Percentiles rank a stretch among this genome's conserved stretches.
phyloP scores from a whole-genome alignment of 805 yeast species.

The Candida gorgasii region DNA sequence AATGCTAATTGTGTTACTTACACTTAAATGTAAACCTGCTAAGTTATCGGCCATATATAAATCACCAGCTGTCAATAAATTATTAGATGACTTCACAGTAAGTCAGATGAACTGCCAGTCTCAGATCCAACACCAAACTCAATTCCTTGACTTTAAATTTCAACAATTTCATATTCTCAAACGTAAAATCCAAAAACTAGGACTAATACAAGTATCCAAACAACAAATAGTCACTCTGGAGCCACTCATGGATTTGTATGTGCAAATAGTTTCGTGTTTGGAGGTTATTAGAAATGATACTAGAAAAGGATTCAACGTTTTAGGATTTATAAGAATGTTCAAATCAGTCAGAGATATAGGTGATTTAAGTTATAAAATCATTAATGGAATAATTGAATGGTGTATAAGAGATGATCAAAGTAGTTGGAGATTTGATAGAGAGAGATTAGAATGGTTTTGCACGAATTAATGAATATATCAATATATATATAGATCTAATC shows the following conservation, averaged over 20 bases:
- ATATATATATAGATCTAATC: too few species aligned
- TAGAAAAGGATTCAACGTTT: conserved; percentile 11
- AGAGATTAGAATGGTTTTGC: conserved; percentile 20
- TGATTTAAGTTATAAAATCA: conserved; percentile 17
- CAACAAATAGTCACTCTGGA: conserved; percentile 23
- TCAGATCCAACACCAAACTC: neutral
- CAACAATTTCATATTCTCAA: conserved; percentile 27
- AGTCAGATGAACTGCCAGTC: conserved; percentile 3
- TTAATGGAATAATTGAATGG: conserved; percentile 30
- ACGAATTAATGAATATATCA: neutral
- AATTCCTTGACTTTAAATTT: conserved; percentile 9
- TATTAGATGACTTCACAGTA: conserved; percentile 19
- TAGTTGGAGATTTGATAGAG: conserved; percentile 26
- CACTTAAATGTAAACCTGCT: conserved; percentile 16
- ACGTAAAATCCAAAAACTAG: conserved; percentile 25
- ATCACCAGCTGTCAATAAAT: conserved; percentile 16
- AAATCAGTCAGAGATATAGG: conserved; percentile 13
- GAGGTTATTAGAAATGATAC: conserved; percentile 10
- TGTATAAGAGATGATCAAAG: conserved; percentile 19
- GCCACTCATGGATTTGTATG: conserved; percentile 13
- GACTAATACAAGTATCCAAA: conserved; percentile 26
- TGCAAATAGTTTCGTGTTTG: conserved; percentile 19
- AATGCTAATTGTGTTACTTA: conserved; percentile 23
- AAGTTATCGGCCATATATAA: conserved; percentile 23
- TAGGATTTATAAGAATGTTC: conserved; percentile 10